Base-by-base conservation (phyloP, 331 rosid species). In the Pyrus hybrid region DNA sequence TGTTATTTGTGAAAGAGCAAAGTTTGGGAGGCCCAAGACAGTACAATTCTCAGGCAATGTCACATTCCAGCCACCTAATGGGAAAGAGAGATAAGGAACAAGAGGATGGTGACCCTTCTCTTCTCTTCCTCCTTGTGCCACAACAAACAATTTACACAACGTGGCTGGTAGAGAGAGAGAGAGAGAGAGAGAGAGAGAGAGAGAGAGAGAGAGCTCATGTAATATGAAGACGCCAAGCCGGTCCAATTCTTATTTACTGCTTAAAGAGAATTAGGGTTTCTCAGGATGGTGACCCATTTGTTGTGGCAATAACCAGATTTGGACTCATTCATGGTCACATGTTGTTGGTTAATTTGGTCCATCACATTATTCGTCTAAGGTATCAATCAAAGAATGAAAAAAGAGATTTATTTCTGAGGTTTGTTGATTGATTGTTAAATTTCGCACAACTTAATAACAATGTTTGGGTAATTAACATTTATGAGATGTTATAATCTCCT, bases 41-140 rank as follows among this genome's bases (percentile, higher is more conserved):
- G 69, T 70, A 45, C 76, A 83, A 77, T 77, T 78, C 77, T 71
- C 54, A 80, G 83, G 74, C 69, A 68, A 83, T 29, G 89, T 83
- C 85, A 68, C 54, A 65, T 73, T 83, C 85, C 79, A 57, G 85
- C 76, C 87, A 85, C 85, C 81, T 77, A 78, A 80, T 80, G 85
- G 80, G 81, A 77, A 76, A 85, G 72, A 76, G 84, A 77, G 76
- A 71, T 66, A 65, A 85, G 87, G 89, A 85, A 80, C 89, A 83
- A 85, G 1, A 80, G 35, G 89, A 85, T 29, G 68, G 83, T 63
- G 89, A 85, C 85, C 79, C 74, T 83, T 85, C 83, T 23, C 65
- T 75, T 67, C 68, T 64, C 28, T 64, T 25, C 21, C 33, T 43
- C 61, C 17, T 56, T 70, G 33, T 68, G 73, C 63, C 77, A 51